These are phyloP conservation scores for Sphenostylis stenocarpa DNA, from an alignment of 306 rosid genomes.

Conservation along the genomic window DNA sequence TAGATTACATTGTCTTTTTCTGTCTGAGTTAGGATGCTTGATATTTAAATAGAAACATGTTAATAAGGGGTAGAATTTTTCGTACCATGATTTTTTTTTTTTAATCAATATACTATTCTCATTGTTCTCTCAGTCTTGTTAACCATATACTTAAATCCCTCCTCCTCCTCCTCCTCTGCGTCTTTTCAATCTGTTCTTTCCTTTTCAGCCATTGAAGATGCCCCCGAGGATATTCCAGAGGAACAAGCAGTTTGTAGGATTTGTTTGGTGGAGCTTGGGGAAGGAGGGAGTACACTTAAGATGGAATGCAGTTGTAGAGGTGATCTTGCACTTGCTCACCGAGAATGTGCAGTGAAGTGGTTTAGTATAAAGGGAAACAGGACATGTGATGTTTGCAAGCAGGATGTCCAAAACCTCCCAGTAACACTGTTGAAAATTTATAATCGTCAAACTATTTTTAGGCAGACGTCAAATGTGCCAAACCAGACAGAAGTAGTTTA, in stretches of 20 bases:
- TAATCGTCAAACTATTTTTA: conserved; percentile 39
- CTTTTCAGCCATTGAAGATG: conserved; percentile 61
- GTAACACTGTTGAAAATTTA: conserved; percentile 77
- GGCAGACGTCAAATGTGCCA: conserved; percentile 39
- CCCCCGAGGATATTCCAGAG: conserved; percentile 88
- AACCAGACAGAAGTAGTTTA: conserved; percentile 44
- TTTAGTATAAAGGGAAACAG: conserved; percentile 91
- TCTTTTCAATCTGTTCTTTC: conserved; percentile 11
- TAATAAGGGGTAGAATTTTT: not conserved
- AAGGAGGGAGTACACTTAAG: conserved; percentile 79
- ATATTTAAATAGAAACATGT: not conserved
- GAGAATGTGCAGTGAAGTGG: conserved; percentile 94
- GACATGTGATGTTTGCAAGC: conserved; percentile 88
- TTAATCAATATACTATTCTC: conserved; percentile 1
- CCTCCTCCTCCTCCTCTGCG: not conserved
- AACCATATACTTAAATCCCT: not conserved
- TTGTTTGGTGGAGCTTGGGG: conserved; percentile 77
- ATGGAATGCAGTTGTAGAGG: conserved; percentile 99
- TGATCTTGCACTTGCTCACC: conserved; percentile 94
- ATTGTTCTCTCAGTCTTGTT: not conserved
- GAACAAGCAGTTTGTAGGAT: conserved; percentile 96
- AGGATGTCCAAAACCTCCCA: conserved; percentile 73
- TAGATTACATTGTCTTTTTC: not conserved
- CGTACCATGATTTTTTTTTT: not conserved
- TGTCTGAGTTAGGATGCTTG: conserved; percentile 15